phyloP scores from a whole-genome alignment of 2,329 filamentous ascomycete species.

The Fusarium sp. region DNA sequence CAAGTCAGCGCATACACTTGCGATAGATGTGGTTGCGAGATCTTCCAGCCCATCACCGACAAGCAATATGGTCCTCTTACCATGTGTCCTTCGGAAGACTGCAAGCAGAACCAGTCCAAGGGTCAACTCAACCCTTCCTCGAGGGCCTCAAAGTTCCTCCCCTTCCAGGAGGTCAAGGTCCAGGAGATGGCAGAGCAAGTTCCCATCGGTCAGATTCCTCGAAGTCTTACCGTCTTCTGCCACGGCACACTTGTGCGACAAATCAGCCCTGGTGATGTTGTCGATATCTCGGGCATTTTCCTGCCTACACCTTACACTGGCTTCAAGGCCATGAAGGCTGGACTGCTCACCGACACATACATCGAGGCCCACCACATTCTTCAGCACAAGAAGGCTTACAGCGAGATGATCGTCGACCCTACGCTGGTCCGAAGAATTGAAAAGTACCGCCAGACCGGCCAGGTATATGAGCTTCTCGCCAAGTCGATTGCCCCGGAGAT shows the following conservation, averaged over 20 bases:
- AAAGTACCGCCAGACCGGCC: slow-evolving; percentile 83
- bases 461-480: slow-evolving; percentile 94
- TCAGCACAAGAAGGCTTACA: slow-evolving; percentile 98
- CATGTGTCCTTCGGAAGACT: slow-evolving; percentile 90
- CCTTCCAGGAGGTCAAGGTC: slow-evolving; percentile 98
- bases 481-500: slow-evolving; percentile 98
- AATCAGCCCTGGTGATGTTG: slow-evolving; percentile 92
- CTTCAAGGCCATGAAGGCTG: slow-evolving; percentile 95
- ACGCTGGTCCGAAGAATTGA: slow-evolving; percentile 85
- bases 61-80: slow-evolving; percentile 91
- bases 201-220: slow-evolving; percentile 95
- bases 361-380: slow-evolving; percentile 92
- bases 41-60: slow-evolving; percentile 94
- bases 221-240: slow-evolving; percentile 89
- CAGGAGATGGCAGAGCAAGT: slow-evolving; percentile 99
- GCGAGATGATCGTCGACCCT: slow-evolving; percentile 87
- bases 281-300: slow-evolving; percentile 96
- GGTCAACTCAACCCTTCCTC: slow-evolving; percentile 94
- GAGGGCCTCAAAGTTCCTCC: slow-evolving; percentile 95
- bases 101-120: slow-evolving; percentile 88
- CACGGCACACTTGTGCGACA: slow-evolving; percentile 87
- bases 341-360: slow-evolving; percentile 96
- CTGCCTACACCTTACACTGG: slow-evolving; percentile 98
- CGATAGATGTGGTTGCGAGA: slow-evolving; percentile 94
- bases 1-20: slow-evolving; percentile 98